Conservation (phyloP, 257 asterid species). For the Petunia secreta region DNA sequence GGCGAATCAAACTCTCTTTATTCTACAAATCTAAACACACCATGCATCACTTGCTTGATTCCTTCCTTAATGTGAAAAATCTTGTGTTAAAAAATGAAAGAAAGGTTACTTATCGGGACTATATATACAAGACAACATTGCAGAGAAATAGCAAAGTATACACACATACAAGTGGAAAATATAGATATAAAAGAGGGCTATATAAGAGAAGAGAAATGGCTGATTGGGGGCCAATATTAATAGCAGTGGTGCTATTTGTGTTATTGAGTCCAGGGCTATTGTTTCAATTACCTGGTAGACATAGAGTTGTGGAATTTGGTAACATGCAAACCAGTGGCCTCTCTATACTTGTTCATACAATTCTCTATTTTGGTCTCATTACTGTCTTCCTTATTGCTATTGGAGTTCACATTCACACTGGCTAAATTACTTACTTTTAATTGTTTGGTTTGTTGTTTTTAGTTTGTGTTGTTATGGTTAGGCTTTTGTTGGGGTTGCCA, state of each 20-base stretch:
- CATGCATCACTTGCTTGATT: neutral
- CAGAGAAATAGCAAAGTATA: neutral
- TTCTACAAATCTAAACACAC: neutral
- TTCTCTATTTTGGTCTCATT: slow-evolving; percentile 72
- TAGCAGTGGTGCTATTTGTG: slow-evolving; percentile 80
- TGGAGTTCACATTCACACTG: slow-evolving; percentile 74
- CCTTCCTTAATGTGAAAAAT: neutral
- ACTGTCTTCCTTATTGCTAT: slow-evolving; percentile 75
- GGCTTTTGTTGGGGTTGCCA: neutral
- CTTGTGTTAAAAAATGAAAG: neutral
- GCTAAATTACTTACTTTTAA: slow-evolving; percentile 27
- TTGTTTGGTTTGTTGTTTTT: neutral
- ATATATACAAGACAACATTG: neutral
- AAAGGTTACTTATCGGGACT: neutral
- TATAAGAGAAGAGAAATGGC: slow-evolving; percentile 45
- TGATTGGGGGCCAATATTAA: slow-evolving; percentile 93
- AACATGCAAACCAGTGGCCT: slow-evolving; percentile 75
- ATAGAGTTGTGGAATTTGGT: slow-evolving; percentile 70
- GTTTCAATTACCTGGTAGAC: slow-evolving; percentile 77
- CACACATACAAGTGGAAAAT: neutral
- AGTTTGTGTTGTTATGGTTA: neutral
- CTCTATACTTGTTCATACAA: slow-evolving; percentile 69
- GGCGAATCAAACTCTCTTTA: neutral
- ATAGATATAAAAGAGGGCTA: too few relatives aligned
- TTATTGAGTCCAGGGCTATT: slow-evolving; percentile 80